Conservation (phyloP, 768 basidiomycete genomes). For the Russula sp. region DNA sequence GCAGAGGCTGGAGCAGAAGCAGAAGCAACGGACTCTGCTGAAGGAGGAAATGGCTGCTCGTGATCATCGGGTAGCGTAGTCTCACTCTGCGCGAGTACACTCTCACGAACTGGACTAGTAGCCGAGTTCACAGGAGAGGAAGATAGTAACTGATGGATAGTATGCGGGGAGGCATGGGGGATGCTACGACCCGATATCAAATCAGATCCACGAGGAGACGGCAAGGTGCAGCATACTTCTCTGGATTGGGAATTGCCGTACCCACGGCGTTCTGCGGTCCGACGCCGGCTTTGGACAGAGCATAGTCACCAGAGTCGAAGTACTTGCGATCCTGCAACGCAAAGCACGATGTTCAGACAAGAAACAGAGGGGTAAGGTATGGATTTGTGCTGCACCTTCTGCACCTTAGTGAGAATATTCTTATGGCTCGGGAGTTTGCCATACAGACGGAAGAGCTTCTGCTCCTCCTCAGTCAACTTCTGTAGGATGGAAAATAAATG, state of each 20-base stretch:
- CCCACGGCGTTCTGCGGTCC: slow-evolving; percentile 85
- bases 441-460: slow-evolving; percentile 90
- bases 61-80: slow-evolving; percentile 1
- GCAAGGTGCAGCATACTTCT: slow-evolving; percentile 57
- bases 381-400: slow-evolving; percentile 55
- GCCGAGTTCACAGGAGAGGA: slow-evolving; percentile 17
- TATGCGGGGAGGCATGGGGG: slow-evolving; percentile 75
- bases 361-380: slow-evolving; percentile 10
- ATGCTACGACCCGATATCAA: slow-evolving; percentile 46
- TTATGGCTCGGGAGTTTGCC: slow-evolving; percentile 93
- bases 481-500: slow-evolving; percentile 27
- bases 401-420: slow-evolving; percentile 90
- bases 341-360: slow-evolving; percentile 15
- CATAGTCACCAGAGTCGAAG: slow-evolving; percentile 99
- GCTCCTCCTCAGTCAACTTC: slow-evolving; percentile 84
- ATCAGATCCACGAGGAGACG: slow-evolving; percentile 14
- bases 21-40: slow-evolving; percentile 2
- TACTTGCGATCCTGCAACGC: slow-evolving; percentile 85
- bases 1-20: slow-evolving; percentile 4
- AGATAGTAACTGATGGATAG: slow-evolving; percentile 30
- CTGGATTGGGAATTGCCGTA: slow-evolving; percentile 96
- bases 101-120: slow-evolving; percentile 21
- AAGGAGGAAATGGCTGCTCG: slow-evolving; percentile 7
- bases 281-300: slow-evolving; percentile 90
- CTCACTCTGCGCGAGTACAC: slow-evolving; percentile 14